These are phyloP conservation scores for Lizonia empirigonia DNA, from an alignment of 2,329 filamentous ascomycete species.

Conservation along the genomic window DNA sequence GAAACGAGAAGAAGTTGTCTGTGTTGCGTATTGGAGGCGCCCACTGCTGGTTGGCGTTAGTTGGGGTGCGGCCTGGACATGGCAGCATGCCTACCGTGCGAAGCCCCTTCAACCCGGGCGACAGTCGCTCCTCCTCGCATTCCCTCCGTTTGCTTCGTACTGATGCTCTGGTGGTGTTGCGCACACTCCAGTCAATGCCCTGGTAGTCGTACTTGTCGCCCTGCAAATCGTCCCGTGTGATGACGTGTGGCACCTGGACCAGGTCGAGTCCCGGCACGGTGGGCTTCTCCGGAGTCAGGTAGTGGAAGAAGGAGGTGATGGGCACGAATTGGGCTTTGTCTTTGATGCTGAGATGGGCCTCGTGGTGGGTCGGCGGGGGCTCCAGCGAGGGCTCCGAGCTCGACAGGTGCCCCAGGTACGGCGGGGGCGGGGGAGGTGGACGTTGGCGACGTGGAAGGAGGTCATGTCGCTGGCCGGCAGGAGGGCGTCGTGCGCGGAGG, in stretches of 20 bases:
- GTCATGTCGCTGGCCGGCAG: slow-evolving; percentile 16
- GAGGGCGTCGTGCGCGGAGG: slow-evolving; percentile 16
- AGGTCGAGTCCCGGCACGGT: slow-evolving; percentile 31
- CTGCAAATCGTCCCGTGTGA: slow-evolving; percentile 39
- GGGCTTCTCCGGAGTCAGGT: slow-evolving; percentile 22
- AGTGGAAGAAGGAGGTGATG: slow-evolving; percentile 39
- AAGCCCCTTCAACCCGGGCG: slow-evolving; percentile 20
- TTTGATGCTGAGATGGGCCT: slow-evolving; percentile 38
- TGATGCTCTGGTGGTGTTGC: slow-evolving; percentile 34
- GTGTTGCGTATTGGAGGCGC: slow-evolving; percentile 42
- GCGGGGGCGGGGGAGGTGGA: slow-evolving; percentile 18
- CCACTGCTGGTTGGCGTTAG: slow-evolving; percentile 15
- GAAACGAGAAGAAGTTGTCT: slow-evolving; percentile 56
- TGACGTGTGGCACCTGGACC: slow-evolving; percentile 30
- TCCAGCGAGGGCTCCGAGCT: slow-evolving; percentile 30
- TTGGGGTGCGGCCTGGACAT: background rate
- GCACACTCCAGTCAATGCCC: slow-evolving; percentile 46
- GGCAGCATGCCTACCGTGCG: slow-evolving; percentile 25
- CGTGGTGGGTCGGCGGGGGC: slow-evolving; percentile 29
- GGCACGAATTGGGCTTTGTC: slow-evolving; percentile 37
- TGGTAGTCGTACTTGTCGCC: slow-evolving; percentile 47
- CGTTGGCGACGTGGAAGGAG: slow-evolving; percentile 22
- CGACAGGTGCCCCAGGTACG: slow-evolving; percentile 20
- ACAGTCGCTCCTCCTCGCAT: slow-evolving; percentile 31
- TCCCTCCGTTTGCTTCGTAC: slow-evolving; percentile 34